Evolutionary conservation across 1,284 basidiomycete genomes (phyloP), one percentile per base, ranked within the genome.

Genomic region (Athelia psychrophila): DNA sequence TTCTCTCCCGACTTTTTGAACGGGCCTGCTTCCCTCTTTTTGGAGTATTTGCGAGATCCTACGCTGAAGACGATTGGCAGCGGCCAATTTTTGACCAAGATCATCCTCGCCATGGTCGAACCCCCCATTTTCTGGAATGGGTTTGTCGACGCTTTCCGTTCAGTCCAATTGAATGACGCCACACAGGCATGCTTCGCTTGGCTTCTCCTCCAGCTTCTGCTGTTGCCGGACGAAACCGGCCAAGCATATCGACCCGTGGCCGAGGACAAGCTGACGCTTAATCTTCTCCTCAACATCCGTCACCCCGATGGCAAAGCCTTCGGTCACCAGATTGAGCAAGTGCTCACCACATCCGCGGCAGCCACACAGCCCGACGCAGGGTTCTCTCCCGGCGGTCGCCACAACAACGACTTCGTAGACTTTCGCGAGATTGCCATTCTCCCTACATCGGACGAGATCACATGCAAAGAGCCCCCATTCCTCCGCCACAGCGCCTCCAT

Each of bases 361-460:
- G 54, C 57, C 22, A 55, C 58, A 5, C 53, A 54, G 22, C 50
- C 53, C n/a, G 58, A 61, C 50, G 62, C 53, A 20, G 57, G 62
- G 2, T 56, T 60, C 24, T 66, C 64, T 9, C 73, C 84, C 1
- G 84, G 85, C 0, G 84, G 84, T 2, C 72, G 84, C 12, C 84
- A 87, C 55, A 81, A 85, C 56, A 86, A 87, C 52, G 84, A 87
- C 60, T 79, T 79, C 50, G 65, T 64, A 8, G 73, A 84, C 50
- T 86, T 82, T 57, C 76, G 79, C 10, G 54, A 76, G 6, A 81
- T 87, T n/a, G 64, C 77, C 23, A 81, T 87, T 35, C 66, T 83
- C 4, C 84, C 84, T 0, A 83, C 83, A 1, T 71, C 79, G 1
- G 77, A 80, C 40, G 85, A 87, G 58, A 64, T 85, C 6, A 57